Conservation (phyloP, 2,329 filamentous ascomycete species). For the Nothophoma quercina region DNA sequence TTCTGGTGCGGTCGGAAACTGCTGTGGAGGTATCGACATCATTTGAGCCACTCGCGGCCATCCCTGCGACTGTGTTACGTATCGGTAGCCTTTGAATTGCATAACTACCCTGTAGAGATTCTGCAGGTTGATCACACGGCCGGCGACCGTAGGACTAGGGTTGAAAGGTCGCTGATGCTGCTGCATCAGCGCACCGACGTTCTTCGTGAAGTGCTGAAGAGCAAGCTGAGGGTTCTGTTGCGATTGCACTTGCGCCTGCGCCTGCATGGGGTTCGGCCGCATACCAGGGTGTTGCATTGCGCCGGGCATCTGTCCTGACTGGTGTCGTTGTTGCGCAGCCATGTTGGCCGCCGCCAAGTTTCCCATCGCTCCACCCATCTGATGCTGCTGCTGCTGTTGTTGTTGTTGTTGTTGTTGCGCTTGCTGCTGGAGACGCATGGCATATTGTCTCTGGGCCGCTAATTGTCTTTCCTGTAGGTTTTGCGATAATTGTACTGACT, state of each 20-base stretch:
- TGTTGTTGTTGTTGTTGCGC: conserved; percentile 67
- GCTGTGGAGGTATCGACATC: conserved; percentile 52
- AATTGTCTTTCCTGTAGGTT: conserved; percentile 60
- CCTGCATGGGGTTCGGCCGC: conserved; percentile 42
- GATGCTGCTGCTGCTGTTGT: conserved; percentile 66
- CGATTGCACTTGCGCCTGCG: conserved; percentile 29
- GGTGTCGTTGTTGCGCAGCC: conserved; percentile 49
- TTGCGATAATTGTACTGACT: conserved; percentile 57
- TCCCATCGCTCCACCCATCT: conserved; percentile 42
- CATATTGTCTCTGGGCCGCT: conserved; percentile 80
- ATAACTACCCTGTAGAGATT: conserved; percentile 80
- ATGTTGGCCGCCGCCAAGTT: conserved; percentile 49
- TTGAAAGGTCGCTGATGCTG: conserved; percentile 77
- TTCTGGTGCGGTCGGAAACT: conserved; percentile 68
- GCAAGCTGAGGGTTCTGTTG: conserved; percentile 33
- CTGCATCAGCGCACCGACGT: conserved; percentile 78
- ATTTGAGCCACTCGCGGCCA: conserved; percentile 76
- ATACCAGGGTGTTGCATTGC: conserved; percentile 45
- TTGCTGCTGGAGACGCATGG: conserved; percentile 76
- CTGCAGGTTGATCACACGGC: conserved; percentile 76
- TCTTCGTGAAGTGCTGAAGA: conserved; percentile 65
- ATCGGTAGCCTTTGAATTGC: conserved; percentile 79
- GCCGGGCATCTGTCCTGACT: conserved; percentile 50
- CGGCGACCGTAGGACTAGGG: conserved; percentile 74
- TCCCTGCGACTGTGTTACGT: conserved; percentile 71